Base-by-base conservation (phyloP, 164 flowering plant genomes). In the Houttuynia cordata region DNA sequence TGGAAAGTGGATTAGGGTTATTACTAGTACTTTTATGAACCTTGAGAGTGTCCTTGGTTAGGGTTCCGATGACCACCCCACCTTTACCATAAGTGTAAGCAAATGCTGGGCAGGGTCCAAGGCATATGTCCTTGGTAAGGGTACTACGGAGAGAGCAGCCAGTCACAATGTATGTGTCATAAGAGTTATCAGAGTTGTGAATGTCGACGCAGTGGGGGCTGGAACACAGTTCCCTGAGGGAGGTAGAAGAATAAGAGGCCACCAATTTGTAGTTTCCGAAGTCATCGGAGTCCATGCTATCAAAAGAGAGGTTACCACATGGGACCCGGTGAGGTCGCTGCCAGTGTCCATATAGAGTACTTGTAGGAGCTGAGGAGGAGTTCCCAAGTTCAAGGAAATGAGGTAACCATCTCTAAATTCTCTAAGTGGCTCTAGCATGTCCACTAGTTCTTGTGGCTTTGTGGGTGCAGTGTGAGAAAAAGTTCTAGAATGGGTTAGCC, bases 241-340 rank as follows among this genome's bases (percentile, higher is more conserved):
- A 71, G 1, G 91, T 72, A 62, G 84, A 73, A 0, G 84, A 82
- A 68, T 77, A 83, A 51, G 69, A 56, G 14, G 75, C 23, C 42
- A 63, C 65, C 22, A 75, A 14, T 67, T 70, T 81, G 58, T 68
- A 68, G 63, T 70, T 76, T 60, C 68, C 76, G 53, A 75, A 81
- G 24, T 78, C 80, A 62, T 81, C 79, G 62, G 88, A 86, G 20
- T 83, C 81, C 24, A 83, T 68, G 77, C 92, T 83, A 58, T 80
- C 80, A 61, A 86, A 86, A 6, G 85, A 64, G n/a, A 83, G 57
- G 61, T 79, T 81, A 21, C 86, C 88, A 73, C 92, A 86, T 19
- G 92, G 92, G 34, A 86, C 88, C 92, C 92, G 59, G 82, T 83
- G 0, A 86, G 92, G 64, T 86, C 92, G 71, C 92, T 86, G 7